Conservation (phyloP, 768 basidiomycete species). For the Tremella fuciformis region DNA sequence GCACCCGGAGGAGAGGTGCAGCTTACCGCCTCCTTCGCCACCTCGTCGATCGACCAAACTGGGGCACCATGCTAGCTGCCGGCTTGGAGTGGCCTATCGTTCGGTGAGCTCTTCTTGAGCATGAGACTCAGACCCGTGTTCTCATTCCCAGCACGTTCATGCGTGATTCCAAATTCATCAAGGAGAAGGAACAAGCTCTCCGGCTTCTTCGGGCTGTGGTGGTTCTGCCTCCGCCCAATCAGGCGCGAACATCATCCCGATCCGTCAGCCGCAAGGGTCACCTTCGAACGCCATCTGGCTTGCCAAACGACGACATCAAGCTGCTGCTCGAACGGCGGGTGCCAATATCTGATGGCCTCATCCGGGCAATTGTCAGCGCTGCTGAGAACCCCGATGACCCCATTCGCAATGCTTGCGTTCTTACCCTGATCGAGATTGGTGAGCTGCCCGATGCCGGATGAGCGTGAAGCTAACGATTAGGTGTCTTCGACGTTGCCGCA, state of each 20-base stretch:
- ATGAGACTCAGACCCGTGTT: neutral
- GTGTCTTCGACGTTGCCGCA: constrained; percentile 80
- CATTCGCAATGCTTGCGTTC: constrained; percentile 73
- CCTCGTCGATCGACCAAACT: constrained; percentile 70
- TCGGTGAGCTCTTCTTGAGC: constrained; percentile 58
- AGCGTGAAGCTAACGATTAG: constrained; percentile 54
- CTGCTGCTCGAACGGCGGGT: constrained; percentile 23
- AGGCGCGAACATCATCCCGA: neutral
- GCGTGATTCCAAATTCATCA: constrained; percentile 69
- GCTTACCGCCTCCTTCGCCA: constrained; percentile 83
- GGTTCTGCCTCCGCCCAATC: constrained; percentile 63
- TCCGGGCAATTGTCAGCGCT: constrained; percentile 86
- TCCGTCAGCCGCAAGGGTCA: constrained; percentile 6
- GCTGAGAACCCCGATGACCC: constrained; percentile 91
- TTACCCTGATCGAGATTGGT: constrained; percentile 89
- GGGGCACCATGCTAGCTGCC: constrained; percentile 62
- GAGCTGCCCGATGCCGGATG: constrained; percentile 43
- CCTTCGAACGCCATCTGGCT: neutral
- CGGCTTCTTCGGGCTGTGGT: constrained; percentile 81
- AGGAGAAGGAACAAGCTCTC: constrained; percentile 85
- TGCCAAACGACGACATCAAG: neutral
- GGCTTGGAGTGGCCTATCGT: constrained; percentile 87
- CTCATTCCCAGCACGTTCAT: constrained; percentile 64
- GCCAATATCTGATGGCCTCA: constrained; percentile 42
- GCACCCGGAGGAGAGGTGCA: constrained; percentile 71